Evolutionary conservation across 2,329 filamentous ascomycete species (phyloP), one percentile per base, ranked within the genome.

Genomic region (Scedosporium minutisporum): DNA sequence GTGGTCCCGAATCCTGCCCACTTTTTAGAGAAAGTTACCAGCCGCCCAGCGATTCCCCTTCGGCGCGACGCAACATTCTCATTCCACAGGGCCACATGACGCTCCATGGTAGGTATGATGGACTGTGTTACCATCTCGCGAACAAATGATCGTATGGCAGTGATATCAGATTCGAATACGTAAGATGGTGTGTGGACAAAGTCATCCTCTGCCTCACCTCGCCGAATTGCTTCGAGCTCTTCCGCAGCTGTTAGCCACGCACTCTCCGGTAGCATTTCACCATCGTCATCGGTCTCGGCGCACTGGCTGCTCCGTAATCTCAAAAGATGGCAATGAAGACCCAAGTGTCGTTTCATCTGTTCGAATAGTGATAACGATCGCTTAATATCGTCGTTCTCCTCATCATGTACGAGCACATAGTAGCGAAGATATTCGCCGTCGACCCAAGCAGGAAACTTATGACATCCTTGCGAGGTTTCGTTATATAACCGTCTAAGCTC

Each of bases 291-390:
- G 1, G 91, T 93, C 65, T 93, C 86, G 42, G 91, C 87, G 73
- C 91, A 93, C 71, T 92, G 89, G 44, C 86, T 89, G 69, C 91
- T 96, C 68, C 93, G 85, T 60, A 99, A 78, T 66, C 96, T 82
- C 41, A 99, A 80, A 10, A 99, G 80, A 75, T 99, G 95, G 71
- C 95, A 99, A 74, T 99, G 93, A 58, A 97, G 79, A 1, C 95
- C 95, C 66, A 99, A 91, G 75, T 97, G 91, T n/a, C 95, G 87
- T 76, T 97, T 99, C 96, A 99, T 99, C 74, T 97, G 91, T 68
- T 99, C 95, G 74, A 96, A 99, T 29, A 97, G 80, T 18, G 87
- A 85, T 74, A 93, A 93, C 12, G 93, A 96, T 74, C 92, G 89
- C 44, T 86, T 85, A 65, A 97, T 96, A 71, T 99, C 93, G 70